Evolutionary conservation across 768 basidiomycete genomes (phyloP), one percentile per base, ranked within the genome.

Genomic region (Calocybe cyanea): DNA sequence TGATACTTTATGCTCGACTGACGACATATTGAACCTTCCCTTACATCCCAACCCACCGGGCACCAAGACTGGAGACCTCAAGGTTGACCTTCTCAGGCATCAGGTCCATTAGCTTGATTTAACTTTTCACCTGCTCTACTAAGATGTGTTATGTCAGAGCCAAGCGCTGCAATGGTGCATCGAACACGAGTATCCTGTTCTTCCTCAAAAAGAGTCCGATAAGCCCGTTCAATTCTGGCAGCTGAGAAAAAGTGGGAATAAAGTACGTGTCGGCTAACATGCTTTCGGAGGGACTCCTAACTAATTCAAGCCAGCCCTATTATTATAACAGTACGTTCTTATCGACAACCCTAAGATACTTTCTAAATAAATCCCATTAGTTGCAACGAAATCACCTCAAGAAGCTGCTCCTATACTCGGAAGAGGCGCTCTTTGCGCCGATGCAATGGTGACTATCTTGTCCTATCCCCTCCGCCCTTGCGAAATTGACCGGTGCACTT

Each of bases 191-290:
- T 81, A 89, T 56, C 92, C 93, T 0, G 63, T 64, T 31, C 64
- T 93, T 10, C 93, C 92, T 1, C 76, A 69, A 46, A 75, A 67
- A 24, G 80, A 82, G 40, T 60, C 63, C 0, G 91, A 92, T 47
- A 76, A 72, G 28, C 85, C 90, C 0, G 87, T 92, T 1, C 93
- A 95, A 62, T 92, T 96, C 56, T 96, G 92, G 93, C 83, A 90
- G 57, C 62, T 83, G 21, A 76, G 66, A 56, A 83, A 77, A 57
- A 68, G 63, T 21, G 74, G 70, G 0, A 57, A 60, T 39, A 81
- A 85, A 69, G 87, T 81, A 47, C 14, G 69, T 53, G 3, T 31
- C 15, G 34, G 36, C 33, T 32, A 21, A 24, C 17, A 17, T 51
- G 40, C 30, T 21, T 35, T 38, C 23, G 19, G 14, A 25, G 7